phyloP scores from a whole-genome alignment of 2,329 filamentous ascomycete genomes.

The Simplicillium sp. region DNA sequence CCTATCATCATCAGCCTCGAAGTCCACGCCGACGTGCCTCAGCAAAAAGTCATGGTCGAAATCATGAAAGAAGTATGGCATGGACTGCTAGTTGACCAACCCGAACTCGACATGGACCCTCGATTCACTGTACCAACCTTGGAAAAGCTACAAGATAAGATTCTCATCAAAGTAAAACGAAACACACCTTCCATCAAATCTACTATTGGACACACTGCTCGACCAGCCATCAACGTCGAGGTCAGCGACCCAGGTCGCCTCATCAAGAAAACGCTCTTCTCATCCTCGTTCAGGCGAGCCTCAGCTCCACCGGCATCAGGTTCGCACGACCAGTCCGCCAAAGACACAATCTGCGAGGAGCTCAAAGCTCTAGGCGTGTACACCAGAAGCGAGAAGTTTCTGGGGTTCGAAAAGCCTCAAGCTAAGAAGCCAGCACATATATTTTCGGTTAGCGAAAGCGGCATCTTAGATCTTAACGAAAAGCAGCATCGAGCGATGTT shows the following conservation, averaged over 20 bases:
- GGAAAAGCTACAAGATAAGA: slow-evolving; percentile 65
- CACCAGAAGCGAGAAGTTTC: slow-evolving; percentile 77
- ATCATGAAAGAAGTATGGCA: slow-evolving; percentile 90
- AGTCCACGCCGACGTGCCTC: slow-evolving; percentile 71
- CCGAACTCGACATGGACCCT: slow-evolving; percentile 40
- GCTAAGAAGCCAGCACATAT: slow-evolving; percentile 57
- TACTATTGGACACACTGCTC: slow-evolving; percentile 5
- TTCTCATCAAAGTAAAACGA: slow-evolving; percentile 74
- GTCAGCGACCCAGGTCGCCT: slow-evolving; percentile 1
- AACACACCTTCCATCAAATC: slow-evolving; percentile 21
- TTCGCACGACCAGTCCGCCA: slow-evolving; percentile 17
- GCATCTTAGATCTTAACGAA: slow-evolving; percentile 48
- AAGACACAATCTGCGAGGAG: slow-evolving; percentile 55
- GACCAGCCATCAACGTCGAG: slow-evolving; percentile 14
- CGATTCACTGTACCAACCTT: slow-evolving; percentile 56
- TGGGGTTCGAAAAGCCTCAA: slow-evolving; percentile 55
- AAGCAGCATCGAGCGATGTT: slow-evolving; percentile 69
- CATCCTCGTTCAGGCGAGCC: slow-evolving; percentile 13
- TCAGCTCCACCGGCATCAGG: neutral
- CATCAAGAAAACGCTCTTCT: slow-evolving; percentile 8
- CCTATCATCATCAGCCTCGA: slow-evolving; percentile 90
- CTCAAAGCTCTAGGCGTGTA: slow-evolving; percentile 74
- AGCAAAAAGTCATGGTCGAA: slow-evolving; percentile 86
- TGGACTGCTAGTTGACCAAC: slow-evolving; percentile 57
- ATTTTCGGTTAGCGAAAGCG: slow-evolving; percentile 81